Evolutionary conservation across 106 monocot genomes (phyloP).

Genomic region (Iris macrosiphon): DNA sequence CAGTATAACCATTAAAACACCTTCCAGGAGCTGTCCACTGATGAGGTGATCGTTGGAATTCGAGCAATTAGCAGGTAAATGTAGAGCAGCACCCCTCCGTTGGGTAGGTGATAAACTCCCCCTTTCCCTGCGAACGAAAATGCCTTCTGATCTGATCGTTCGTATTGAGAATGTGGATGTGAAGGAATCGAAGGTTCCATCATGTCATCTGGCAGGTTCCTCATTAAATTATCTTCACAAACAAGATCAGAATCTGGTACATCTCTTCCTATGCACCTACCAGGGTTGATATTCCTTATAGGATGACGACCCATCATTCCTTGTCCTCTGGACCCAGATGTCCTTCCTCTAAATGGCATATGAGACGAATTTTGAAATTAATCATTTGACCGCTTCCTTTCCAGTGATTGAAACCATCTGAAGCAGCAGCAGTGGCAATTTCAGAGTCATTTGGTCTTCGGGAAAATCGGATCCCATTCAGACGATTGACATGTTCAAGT

Average conservation of each 20-base stretch:
- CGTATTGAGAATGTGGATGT: constrained; percentile 8
- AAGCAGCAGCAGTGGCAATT: constrained; percentile 1
- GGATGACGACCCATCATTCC: constrained; percentile 1
- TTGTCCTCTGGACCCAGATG: constrained; percentile 1
- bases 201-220: constrained; percentile 15
- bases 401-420: constrained; percentile 9
- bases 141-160: constrained; percentile 1
- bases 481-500: not conserved
- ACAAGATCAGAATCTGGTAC: constrained; percentile 5
- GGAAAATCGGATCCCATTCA: constrained; percentile 6
- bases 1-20: constrained; percentile 13
- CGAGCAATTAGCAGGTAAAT: not conserved
- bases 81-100: not conserved
- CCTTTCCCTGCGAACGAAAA: constrained; percentile 14
- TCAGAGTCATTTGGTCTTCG: constrained; percentile 7
- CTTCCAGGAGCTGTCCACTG: constrained; percentile 16
- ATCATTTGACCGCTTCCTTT: constrained; percentile 10
- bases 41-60: constrained; percentile 1
- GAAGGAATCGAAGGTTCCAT: not conserved
- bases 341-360: constrained; percentile 11
- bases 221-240: constrained; percentile 10
- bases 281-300: constrained; percentile 10
- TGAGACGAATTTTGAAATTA: not conserved
- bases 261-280: constrained; percentile 12
- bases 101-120: constrained; percentile 18